phyloP scores from a whole-genome alignment of 768 basidiomycete genomes.

The Gloeopeniophorella convolvens region DNA sequence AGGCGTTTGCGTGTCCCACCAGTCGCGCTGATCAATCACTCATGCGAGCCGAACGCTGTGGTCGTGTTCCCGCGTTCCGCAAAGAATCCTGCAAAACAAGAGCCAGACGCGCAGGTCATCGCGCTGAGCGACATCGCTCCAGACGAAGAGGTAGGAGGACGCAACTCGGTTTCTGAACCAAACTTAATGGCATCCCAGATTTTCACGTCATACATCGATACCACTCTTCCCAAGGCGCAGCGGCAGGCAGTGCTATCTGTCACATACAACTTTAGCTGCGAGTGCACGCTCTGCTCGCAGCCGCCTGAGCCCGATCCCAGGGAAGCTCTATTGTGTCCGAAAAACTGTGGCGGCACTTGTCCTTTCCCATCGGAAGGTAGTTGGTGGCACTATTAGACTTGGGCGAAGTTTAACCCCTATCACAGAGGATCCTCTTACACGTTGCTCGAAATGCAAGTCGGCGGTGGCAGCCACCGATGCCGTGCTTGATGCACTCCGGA shows the following conservation, averaged over 20 bases:
- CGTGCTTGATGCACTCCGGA: slow-evolving; percentile 54
- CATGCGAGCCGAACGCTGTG: slow-evolving; percentile 81
- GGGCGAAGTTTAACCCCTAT: background rate
- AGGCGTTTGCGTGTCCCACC: slow-evolving; percentile 81
- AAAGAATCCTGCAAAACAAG: slow-evolving; percentile 30
- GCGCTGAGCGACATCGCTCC: slow-evolving; percentile 56
- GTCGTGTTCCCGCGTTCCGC: slow-evolving; percentile 77
- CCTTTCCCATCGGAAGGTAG: slow-evolving; percentile 55
- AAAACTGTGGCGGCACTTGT: slow-evolving; percentile 59
- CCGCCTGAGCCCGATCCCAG: slow-evolving; percentile 49
- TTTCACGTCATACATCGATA: slow-evolving; percentile 79
- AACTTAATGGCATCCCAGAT: slow-evolving; percentile 51
- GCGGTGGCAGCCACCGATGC: slow-evolving; percentile 42
- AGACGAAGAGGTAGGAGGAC: slow-evolving; percentile 61
- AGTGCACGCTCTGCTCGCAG: slow-evolving; percentile 51
- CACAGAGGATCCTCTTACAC: slow-evolving; percentile 41
- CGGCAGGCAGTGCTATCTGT: slow-evolving; percentile 55
- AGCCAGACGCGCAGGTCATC: slow-evolving; percentile 67
- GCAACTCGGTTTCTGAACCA: background rate
- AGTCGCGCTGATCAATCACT: slow-evolving; percentile 81
- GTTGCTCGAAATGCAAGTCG: slow-evolving; percentile 51
- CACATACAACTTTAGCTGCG: slow-evolving; percentile 76
- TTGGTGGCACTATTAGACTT: background rate
- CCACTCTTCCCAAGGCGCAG: slow-evolving; percentile 53
- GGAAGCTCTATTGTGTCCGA: slow-evolving; percentile 63